A percentile compares a stretch with the other conserved stretches of the same genome.
phyloP scores from a whole-genome alignment of 192 early-diverging fungal genomes.

The Backusella parvicylindrica region DNA sequence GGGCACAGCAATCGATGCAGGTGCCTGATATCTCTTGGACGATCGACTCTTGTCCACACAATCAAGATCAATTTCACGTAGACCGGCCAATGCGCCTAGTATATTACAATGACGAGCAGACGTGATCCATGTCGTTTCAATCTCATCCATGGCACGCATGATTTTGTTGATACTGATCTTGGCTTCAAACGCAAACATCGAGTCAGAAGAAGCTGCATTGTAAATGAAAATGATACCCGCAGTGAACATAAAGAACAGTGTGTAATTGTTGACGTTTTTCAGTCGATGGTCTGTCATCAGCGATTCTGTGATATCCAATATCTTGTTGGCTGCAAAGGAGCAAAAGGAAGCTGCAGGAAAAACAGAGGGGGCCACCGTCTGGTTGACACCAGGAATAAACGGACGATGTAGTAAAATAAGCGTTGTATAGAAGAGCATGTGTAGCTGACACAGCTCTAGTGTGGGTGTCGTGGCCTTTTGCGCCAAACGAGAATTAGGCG shows the following conservation, averaged over 20 bases:
- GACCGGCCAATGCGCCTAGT: slow-evolving; percentile 23
- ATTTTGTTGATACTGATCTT: slow-evolving; percentile 34
- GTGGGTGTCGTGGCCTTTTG: slow-evolving; percentile 15
- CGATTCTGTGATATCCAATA: slow-evolving; percentile 33
- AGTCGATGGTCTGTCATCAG: slow-evolving; percentile 21
- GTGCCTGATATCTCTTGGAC: neutral
- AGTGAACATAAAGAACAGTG: slow-evolving; percentile 31
- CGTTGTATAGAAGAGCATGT: slow-evolving; percentile 49
- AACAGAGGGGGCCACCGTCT: neutral
- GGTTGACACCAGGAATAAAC: slow-evolving; percentile 36
- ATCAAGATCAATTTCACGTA: slow-evolving; percentile 30
- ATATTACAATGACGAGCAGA: slow-evolving; percentile 32
- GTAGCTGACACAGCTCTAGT: slow-evolving; percentile 32
- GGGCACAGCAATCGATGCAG: slow-evolving; percentile 24
- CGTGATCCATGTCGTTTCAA: slow-evolving; percentile 31
- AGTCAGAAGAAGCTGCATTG: slow-evolving; percentile 24
- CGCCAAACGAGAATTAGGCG: slow-evolving; percentile 29
- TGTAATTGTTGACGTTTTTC: slow-evolving; percentile 30
- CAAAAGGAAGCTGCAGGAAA: slow-evolving; percentile 31
- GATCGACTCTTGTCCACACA: slow-evolving; percentile 21
- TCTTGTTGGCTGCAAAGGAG: slow-evolving; percentile 32
- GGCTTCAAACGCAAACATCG: slow-evolving; percentile 28
- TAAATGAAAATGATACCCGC: slow-evolving; percentile 37
- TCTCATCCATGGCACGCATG: slow-evolving; percentile 25
- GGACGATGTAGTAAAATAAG: slow-evolving; percentile 54